phyloP scores from a whole-genome alignment of 257 asterid species.

The Cruciata laevipes region DNA sequence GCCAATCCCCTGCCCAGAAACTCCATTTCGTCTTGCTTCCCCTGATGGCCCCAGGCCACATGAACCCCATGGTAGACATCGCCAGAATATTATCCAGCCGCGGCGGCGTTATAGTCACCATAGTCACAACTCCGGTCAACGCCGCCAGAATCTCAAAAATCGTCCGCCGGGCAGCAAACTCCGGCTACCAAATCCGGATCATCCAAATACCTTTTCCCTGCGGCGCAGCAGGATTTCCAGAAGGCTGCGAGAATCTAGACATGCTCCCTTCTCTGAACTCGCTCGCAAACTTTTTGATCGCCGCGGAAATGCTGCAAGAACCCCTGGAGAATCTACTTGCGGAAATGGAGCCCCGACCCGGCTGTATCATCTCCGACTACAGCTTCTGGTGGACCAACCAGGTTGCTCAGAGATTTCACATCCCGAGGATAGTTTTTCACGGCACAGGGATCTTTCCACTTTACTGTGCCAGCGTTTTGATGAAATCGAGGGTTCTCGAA shows the following conservation, averaged over 20 bases:
- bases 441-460: constrained; percentile 36
- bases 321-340: constrained; percentile 32
- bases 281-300: constrained; percentile 24
- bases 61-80: constrained; percentile 44
- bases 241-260: constrained; percentile 45
- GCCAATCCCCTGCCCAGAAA: constrained; percentile 13
- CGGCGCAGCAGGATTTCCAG: constrained; percentile 36
- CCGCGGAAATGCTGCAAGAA: constrained; percentile 27
- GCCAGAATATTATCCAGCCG: constrained; percentile 34
- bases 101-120: constrained; percentile 33
- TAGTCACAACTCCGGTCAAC: constrained; percentile 36
- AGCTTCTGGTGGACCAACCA: constrained; percentile 33
- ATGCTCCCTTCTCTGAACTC: constrained; percentile 24
- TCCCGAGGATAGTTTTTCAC: constrained; percentile 45
- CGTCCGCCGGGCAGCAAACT: not conserved
- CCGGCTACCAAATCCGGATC: constrained; percentile 1
- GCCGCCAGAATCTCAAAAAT: constrained; percentile 1
- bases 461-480: constrained; percentile 19
- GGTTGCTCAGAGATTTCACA: constrained; percentile 23
- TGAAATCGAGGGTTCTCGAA: constrained; percentile 13
- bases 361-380: constrained; percentile 36
- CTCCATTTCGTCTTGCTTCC: constrained; percentile 50
- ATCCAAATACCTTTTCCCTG: constrained; percentile 32
- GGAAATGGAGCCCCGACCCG: constrained; percentile 30
- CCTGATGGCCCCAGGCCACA: constrained; percentile 51